Evolutionary conservation across 1,139 yeast genomes (phyloP).

Genomic region (Yamadazyma sp.): DNA sequence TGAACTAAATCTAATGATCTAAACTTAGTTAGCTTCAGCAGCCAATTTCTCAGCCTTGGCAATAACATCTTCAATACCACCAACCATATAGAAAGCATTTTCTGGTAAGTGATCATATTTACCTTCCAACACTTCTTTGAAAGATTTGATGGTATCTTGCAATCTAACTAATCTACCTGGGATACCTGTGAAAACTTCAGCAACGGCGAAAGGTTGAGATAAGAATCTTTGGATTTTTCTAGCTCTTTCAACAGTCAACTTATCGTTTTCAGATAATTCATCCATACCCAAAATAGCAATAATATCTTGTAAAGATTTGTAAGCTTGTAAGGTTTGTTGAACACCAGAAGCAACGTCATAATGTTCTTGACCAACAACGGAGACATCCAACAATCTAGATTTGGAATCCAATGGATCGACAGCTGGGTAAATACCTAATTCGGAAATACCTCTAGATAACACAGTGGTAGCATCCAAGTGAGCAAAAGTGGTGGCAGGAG

Average conservation of each 20-base stretch:
- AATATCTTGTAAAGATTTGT: constrained; percentile 99
- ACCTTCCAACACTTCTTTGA: constrained; percentile 97
- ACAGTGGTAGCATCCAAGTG: constrained; percentile 99
- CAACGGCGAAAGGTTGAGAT: constrained; percentile 99
- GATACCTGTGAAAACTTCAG: constrained; percentile 99
- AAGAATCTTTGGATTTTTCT: constrained; percentile 99
- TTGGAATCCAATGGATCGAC: constrained; percentile 99
- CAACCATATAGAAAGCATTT: constrained; percentile 99
- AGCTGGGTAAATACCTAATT: constrained; percentile 99
- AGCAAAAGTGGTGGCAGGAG: constrained; percentile 99
- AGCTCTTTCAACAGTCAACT: constrained; percentile 99
- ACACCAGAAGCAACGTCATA: constrained; percentile 92
- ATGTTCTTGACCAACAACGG: constrained; percentile 98
- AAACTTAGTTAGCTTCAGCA: constrained; percentile 66
- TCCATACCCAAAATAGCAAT: constrained; percentile 99
- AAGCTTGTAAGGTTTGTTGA: constrained; percentile 98
- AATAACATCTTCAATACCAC: constrained; percentile 97
- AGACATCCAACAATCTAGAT: constrained; percentile 96
- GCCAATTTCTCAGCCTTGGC: constrained; percentile 99
- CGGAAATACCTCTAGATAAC: constrained; percentile 99
- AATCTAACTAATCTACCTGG: constrained; percentile 97
- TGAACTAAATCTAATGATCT: constrained; percentile 9
- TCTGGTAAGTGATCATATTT: constrained; percentile 99
- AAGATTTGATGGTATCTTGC: constrained; percentile 90
- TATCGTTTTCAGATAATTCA: constrained; percentile 97